Base-by-base conservation (phyloP, 495 filamentous ascomycete genomes). In the Haplographium delicatum region DNA sequence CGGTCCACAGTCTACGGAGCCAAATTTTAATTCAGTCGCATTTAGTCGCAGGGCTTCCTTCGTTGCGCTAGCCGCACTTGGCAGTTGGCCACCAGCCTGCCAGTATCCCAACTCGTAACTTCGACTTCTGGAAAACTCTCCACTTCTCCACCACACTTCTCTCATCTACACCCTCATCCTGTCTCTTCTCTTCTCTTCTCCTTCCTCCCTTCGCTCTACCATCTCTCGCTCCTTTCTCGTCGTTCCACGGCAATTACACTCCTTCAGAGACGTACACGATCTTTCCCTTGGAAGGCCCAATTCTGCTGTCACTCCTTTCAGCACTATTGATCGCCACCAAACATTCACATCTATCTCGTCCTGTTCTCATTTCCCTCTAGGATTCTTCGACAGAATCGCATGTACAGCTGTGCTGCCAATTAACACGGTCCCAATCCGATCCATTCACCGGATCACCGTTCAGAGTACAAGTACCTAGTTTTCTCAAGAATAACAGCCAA, bases 251-350 rank as follows among this genome's bases (percentile, higher is more conserved):
- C 56, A 59, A 38, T 60, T 58, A 54, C 41, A 56, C 53, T 64
- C 63, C 55, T 61, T 65, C 47, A 58, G 48, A 44, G 19, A 13
- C 43, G 24, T 15, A 4, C 25, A 23, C 35, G 15, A 26, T 24
- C 31, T 53, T 56, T 30, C 44, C 44, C 53, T 49, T 57, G 51
- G 53, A 49, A 57, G 51, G 55, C 57, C 53, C 54, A 58, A 37
- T 51, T 47, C 50, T 50, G 53, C 62, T 62, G 67, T 62, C 72
- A 65, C 64, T 75, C 72, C 62, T 66, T 67, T 50, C 57, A 60
- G 59, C 54, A 51, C 53, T 44, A 37, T 47, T 53, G 50, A 38
- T n/a, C 30, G 55, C 44, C 55, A 34, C 58, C 23, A 26, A 44
- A 28, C 42, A 44, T 55, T 56, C 50, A 49, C 50, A 52, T 31